A percentile compares a stretch with the other conserved stretches of the same genome.
These are phyloP conservation scores for Escallonia rubra DNA, from an alignment of 129 eudicot genomes.

Conservation along the genomic window DNA sequence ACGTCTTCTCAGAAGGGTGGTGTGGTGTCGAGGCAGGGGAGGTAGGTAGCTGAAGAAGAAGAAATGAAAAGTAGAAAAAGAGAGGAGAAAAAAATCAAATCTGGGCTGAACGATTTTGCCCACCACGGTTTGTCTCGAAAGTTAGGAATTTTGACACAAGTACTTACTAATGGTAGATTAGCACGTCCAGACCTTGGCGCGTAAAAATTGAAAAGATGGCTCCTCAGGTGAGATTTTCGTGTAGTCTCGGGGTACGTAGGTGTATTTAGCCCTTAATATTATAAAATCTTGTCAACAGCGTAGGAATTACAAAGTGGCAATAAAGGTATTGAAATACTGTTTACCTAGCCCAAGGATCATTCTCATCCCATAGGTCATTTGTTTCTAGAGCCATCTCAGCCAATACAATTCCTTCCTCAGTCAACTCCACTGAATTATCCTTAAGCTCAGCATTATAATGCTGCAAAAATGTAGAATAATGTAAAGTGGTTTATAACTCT, in stretches of 20 bases:
- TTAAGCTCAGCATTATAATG: conserved; percentile 89
- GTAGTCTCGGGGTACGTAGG: too few relatives aligned
- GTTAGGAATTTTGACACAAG: too few relatives aligned
- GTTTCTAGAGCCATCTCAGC: conserved; percentile 98
- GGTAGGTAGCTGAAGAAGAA: too few relatives aligned
- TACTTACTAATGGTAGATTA: too few relatives aligned
- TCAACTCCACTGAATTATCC: conserved; percentile 92
- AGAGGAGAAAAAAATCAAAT: neutral
- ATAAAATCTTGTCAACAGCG: neutral
- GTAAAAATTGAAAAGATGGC: too few relatives aligned
- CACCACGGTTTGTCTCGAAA: neutral
- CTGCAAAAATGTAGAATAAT: conserved; percentile 33
- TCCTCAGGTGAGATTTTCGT: too few relatives aligned
- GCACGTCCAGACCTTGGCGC: too few relatives aligned
- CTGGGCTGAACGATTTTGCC: neutral
- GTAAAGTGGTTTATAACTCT: neutral
- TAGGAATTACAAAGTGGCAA: neutral
- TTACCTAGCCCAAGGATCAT: conserved; percentile 99
- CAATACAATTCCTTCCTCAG: conserved; percentile 81
- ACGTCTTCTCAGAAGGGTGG: too few relatives aligned
- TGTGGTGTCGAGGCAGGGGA: too few relatives aligned
- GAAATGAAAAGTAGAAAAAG: neutral
- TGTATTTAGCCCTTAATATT: too few relatives aligned
- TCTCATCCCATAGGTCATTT: conserved; percentile 93
- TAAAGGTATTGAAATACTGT: neutral